phyloP scores from a whole-genome alignment of 768 basidiomycete genomes.

The Suillus brevipes region DNA sequence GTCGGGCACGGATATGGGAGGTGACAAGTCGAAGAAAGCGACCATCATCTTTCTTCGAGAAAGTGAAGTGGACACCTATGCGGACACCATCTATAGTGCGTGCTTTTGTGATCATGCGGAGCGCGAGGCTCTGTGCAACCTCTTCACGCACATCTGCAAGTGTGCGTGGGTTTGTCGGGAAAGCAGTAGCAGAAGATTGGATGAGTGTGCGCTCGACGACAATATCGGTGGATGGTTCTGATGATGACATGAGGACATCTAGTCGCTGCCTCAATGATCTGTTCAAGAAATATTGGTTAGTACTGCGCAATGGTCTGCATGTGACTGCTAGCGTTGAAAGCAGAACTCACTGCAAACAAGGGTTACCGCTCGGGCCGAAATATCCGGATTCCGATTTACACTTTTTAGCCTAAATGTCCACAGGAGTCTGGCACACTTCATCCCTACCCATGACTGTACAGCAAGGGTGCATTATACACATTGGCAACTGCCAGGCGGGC shows the following conservation, averaged over 20 bases:
- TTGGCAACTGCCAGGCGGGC: not conserved
- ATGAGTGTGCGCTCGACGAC: constrained; percentile 2
- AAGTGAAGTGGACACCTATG: constrained; percentile 60
- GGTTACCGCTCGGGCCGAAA: not conserved
- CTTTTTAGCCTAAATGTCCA: not conserved
- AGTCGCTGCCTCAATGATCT: not conserved
- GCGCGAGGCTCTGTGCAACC: constrained; percentile 57
- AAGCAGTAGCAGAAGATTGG: constrained; percentile 11
- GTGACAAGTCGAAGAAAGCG: constrained; percentile 59
- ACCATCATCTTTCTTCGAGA: constrained; percentile 57
- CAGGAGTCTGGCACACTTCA: not conserved
- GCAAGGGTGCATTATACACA: not conserved
- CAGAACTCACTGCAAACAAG: not conserved
- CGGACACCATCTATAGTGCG: constrained; percentile 52
- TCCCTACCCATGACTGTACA: not conserved
- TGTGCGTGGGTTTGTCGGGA: constrained; percentile 38
- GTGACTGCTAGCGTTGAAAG: not conserved
- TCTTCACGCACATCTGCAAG: constrained; percentile 62
- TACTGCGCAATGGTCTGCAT: not conserved
- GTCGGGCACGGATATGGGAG: constrained; percentile 41
- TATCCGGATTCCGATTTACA: not conserved
- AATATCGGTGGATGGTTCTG: constrained; percentile 27
- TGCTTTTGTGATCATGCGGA: constrained; percentile 52
- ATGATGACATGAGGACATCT: constrained; percentile 16
- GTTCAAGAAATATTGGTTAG: not conserved